Evolutionary conservation across 2,329 filamentous ascomycete genomes (phyloP).

Genomic region (Graphilbum sp.): DNA sequence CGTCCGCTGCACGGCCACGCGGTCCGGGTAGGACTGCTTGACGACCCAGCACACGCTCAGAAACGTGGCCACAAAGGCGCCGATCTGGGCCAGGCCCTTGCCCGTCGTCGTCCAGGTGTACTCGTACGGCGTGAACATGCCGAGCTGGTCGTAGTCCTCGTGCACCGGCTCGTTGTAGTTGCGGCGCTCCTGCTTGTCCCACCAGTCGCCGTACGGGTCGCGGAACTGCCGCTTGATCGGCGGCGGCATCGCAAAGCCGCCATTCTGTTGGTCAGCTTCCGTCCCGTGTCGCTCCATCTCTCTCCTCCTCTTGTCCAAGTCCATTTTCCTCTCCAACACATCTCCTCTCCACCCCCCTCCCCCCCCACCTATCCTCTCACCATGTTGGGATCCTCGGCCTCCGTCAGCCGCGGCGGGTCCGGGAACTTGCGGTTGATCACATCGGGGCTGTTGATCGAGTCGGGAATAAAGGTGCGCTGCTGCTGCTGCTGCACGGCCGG

Average conservation of each 20-base stretch:
- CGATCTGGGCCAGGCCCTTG: conserved; percentile 53
- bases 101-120: conserved; percentile 68
- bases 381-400: conserved; percentile 50
- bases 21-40: conserved; percentile 55
- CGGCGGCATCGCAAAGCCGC: conserved; percentile 67
- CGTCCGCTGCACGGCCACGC: conserved; percentile 48
- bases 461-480: conserved; percentile 40
- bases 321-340: neutral
- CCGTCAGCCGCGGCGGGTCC: conserved; percentile 28
- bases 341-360: neutral
- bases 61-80: conserved; percentile 47
- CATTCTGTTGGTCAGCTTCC: conserved; percentile 41
- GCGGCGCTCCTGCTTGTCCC: conserved; percentile 91
- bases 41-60: conserved; percentile 52
- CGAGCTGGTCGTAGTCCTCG: conserved; percentile 88
- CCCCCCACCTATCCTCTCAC: conserved; percentile 25
- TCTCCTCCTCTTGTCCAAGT: neutral
- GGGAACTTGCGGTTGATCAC: conserved; percentile 36
- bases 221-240: conserved; percentile 77
- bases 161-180: conserved; percentile 96
- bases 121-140: conserved; percentile 75
- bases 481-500: conserved; percentile 42
- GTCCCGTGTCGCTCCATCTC: neutral
- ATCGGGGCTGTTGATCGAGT: conserved; percentile 27
- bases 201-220: conserved; percentile 87